Base-by-base conservation (phyloP, 306 rosid species). In the Prosopis cineraria region DNA sequence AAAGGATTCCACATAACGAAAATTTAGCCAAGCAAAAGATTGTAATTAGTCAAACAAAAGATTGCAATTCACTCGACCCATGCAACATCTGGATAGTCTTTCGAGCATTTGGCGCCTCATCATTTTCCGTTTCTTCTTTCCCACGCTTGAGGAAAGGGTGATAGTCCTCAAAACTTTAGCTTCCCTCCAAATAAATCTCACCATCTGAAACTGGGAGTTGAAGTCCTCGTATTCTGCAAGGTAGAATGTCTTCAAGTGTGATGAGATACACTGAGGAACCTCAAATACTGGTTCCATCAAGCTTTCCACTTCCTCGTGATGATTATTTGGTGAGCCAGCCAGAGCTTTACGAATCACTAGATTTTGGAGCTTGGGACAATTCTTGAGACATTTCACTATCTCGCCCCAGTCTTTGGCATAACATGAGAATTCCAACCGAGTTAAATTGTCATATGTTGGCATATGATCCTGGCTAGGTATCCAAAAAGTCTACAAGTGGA, bases 81-180 rank as follows among this genome's bases (percentile, higher is more conserved):
- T 53, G 27, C 16, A 7, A 6, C 22, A 19, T 5, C 10, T 0
- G 1, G 67, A 53, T 16, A 72, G 22, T 12, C 10, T 22, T 20
- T 56, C 25, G 0, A 53, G 0, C 66, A 53, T 20, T 72, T 20
- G 7, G 2, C 27, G 24, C 58, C n/a, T n/a, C n/a, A n/a, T n/a
- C n/a, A n/a, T n/a, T n/a, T n/a, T n/a, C n/a, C n/a, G n/a, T n/a
- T n/a, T n/a, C n/a, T 41, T 74, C 30, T 19, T 25, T 4, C 10
- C 7, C 0, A 40, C 0, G 10, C 14, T 33, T 20, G 11, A 5
- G 34, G 7, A 22, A 4, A 70, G 47, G 17, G 10, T 20, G 70
- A 78, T 58, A 24, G 22, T 45, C n/a, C 20, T n/a, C 41, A 70
- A 70, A 34, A 47, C 44, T 31, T 37, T 45, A 7, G 84, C 65